Base-by-base conservation (phyloP, 306 rosid species). In the Trichosanthes truncata region DNA sequence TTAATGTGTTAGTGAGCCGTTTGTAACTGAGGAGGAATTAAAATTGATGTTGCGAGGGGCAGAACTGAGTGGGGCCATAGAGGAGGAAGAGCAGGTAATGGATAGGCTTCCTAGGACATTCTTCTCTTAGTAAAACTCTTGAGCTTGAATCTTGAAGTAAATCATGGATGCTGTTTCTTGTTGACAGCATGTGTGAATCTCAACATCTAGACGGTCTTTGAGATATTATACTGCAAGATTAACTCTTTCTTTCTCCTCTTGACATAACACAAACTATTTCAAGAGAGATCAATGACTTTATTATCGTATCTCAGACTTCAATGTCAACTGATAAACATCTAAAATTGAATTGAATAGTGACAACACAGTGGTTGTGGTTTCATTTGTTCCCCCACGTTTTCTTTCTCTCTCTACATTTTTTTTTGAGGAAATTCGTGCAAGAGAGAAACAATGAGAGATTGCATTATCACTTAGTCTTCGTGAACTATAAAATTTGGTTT, bases 51-150 rank as follows among this genome's bases (percentile, higher is more conserved):
- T 96, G 86, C 89, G 99, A 84, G 99, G 99, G 81, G 99, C 99
- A 68, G 99, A 96, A 72, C 82, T 96, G 87, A 96, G 99, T 69
- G 99, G 99, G 77, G 99, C 98, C 62, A 96, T 96, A 71, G 99
- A 96, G 87, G 99, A 96, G 90, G 99, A 96, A 87, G 99, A 96
- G 82, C 99, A 96, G 97, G 99, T 96, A 89, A 62, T 86, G 81
- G 72, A 80, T 36, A 41, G 53, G 61, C 18, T 69, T 72, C 11
- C 29, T 14, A 65, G 55, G 36, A 35, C 40, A 17, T 57, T 38
- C 23, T 35, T 49, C 60, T 41, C 55, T 52, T 57, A 4, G 53
- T 40, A 56, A 77, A 26, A 15, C 29, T 20, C 56, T 29, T 62
- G 56, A 74, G 62, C 63, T 49, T 74, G 61, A 74, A 48, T 48